Base-by-base conservation (phyloP, 306 rosid genomes). In the Vigna unguiculata region DNA sequence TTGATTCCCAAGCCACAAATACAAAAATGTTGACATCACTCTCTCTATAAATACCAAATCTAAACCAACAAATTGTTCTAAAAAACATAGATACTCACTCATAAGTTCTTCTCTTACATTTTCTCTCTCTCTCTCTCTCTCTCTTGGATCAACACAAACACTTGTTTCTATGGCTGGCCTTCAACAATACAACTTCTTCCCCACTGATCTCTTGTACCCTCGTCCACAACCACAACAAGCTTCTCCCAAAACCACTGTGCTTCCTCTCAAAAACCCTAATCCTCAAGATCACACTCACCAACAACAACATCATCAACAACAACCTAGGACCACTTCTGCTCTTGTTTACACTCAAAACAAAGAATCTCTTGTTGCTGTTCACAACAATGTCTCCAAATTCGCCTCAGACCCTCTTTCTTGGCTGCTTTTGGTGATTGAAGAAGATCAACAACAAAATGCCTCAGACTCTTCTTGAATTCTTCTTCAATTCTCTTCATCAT, bases 131-230 rank as follows among this genome's bases (percentile, higher is more conserved):
- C 22, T 1, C 1, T 51, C 14, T 40, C n/a, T 28, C 9, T 52
- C 38, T 32, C 7, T 32, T 7, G 40, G 19, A 59, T n/a, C 66
- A 65, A 65, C 6, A 11, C 28, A 4, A 20, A 2, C 58, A 24
- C 15, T 64, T 60, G 21, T 43, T 17, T 51, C 58, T 36, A 87
- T 90, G 94, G 94, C 91, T 65, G 94, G 94, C 4, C 94, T 90
- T 81, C 91, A 90, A 74, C 91, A 90, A 57, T 87, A 90, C 86
- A 90, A 87, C 63, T 90, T 90, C 36, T 90, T 87, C 53, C 91
- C 94, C 10, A 90, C 90, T 2, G 91, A 87, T 81, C 67, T 90
- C 36, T 77, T 86, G 15, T 90, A 87, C 82, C 91, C 93, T 76
- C 82, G 85, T n/a, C 78, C 86, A 40, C 78, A 67, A 9, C 82